These are phyloP conservation scores for Steccherinum ochraceum DNA, from an alignment of 768 basidiomycete genomes.

Conservation along the genomic window DNA sequence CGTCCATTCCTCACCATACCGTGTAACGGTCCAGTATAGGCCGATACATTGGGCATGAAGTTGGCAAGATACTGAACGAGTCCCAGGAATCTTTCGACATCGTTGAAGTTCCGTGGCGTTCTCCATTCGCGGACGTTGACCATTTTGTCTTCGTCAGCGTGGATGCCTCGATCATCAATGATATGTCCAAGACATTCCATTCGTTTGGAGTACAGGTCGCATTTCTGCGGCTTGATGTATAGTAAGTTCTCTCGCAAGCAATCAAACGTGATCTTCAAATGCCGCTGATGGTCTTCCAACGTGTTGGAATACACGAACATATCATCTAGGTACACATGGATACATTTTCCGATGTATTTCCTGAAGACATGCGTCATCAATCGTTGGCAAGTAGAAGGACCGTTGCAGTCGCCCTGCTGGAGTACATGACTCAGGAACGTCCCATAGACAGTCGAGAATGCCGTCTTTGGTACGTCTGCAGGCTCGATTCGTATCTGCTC, in stretches of 20 bases:
- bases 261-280: constrained; percentile 27
- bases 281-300: constrained; percentile 30
- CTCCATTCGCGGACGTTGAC: constrained; percentile 26
- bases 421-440: constrained; percentile 22
- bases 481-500: constrained; percentile 33
- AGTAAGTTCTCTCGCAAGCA: constrained; percentile 21
- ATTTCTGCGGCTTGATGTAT: constrained; percentile 28
- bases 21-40: constrained; percentile 26
- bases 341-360: constrained; percentile 28
- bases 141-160: constrained; percentile 32
- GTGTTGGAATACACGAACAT: constrained; percentile 28
- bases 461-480: constrained; percentile 15
- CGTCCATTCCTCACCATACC: constrained; percentile 10
- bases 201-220: constrained; percentile 22
- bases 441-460: constrained; percentile 21
- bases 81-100: constrained; percentile 35
- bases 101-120: constrained; percentile 25
- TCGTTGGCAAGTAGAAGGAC: constrained; percentile 37
- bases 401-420: constrained; percentile 29
- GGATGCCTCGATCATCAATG: constrained; percentile 32
- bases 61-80: constrained; percentile 31
- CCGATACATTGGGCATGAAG: constrained; percentile 29
- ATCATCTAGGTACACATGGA: constrained; percentile 25
- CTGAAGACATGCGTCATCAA: constrained; percentile 26
- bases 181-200: constrained; percentile 35